Percentiles rank a stretch among this genome's conserved stretches.
These are phyloP conservation scores for Pythium brachiatum DNA, from an alignment of 352 stramenopile species.

Conservation along the genomic window DNA sequence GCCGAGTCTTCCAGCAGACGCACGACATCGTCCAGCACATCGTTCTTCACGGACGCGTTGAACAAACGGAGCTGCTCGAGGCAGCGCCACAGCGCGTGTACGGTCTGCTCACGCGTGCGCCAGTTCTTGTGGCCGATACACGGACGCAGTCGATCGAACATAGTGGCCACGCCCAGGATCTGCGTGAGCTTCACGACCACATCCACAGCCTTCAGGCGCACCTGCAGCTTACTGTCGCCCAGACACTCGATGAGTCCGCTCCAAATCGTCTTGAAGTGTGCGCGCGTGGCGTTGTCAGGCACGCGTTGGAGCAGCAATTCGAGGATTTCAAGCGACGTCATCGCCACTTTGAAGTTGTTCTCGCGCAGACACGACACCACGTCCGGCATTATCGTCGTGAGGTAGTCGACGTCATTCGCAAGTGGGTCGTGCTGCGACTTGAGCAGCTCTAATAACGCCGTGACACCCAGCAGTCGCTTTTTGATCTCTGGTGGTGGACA, in stretches of 20 bases:
- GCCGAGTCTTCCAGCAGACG: slow-evolving; percentile 74
- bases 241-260: slow-evolving; percentile 63
- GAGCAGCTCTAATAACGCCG: slow-evolving; percentile 47
- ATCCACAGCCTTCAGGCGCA: slow-evolving; percentile 74
- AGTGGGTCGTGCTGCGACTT: slow-evolving; percentile 23
- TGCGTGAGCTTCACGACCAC: slow-evolving; percentile 62
- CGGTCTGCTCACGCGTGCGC: slow-evolving; percentile 72
- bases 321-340: slow-evolving; percentile 62
- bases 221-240: slow-evolving; percentile 71
- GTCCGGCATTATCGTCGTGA: slow-evolving; percentile 46
- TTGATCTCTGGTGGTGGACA: slow-evolving; percentile 60
- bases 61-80: slow-evolving; percentile 56
- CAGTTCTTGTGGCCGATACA: slow-evolving; percentile 80
- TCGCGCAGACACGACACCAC: slow-evolving; percentile 73
- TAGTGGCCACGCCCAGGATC: slow-evolving; percentile 52
- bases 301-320: slow-evolving; percentile 49
- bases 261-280: slow-evolving; percentile 69
- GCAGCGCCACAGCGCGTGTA: slow-evolving; percentile 64
- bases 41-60: slow-evolving; percentile 41
- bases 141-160: slow-evolving; percentile 46
- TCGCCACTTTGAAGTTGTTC: slow-evolving; percentile 82
- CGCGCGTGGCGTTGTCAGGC: slow-evolving; percentile 40
- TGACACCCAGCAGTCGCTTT: slow-evolving; percentile 71
- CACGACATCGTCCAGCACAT: slow-evolving; percentile 61
- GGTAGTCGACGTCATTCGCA: slow-evolving; percentile 30